These are phyloP conservation scores for Penicillium herquei DNA, from an alignment of 495 filamentous ascomycete species.

Conservation along the genomic window DNA sequence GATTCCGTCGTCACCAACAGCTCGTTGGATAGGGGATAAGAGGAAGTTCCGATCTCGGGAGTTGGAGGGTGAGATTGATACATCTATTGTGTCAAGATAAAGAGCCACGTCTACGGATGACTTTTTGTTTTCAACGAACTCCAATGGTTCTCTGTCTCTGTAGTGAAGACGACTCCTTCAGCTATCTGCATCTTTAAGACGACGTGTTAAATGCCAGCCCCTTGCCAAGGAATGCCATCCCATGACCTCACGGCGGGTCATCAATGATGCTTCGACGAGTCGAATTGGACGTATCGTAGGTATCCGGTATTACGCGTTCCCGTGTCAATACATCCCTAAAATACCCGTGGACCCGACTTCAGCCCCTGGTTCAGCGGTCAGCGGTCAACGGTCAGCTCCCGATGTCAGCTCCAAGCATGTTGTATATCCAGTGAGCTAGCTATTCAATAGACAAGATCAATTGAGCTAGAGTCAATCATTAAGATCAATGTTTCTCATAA, in stretches of 20 bases:
- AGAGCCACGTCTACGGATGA: too few species aligned
- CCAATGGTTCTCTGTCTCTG: too few species aligned
- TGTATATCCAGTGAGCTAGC: not conserved
- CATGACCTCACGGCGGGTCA: slow-evolving; percentile 28
- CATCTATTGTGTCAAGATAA: not conserved
- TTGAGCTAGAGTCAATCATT: not conserved
- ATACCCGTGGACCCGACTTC: slow-evolving; percentile 15
- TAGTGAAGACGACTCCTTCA: too few species aligned
- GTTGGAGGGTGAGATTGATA: slow-evolving; percentile 1
- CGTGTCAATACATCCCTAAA: slow-evolving; percentile 13
- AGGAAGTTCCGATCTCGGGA: slow-evolving; percentile 5
- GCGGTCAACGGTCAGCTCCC: not conserved
- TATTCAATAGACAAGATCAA: not conserved
- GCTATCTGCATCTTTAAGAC: not conserved
- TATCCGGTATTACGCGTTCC: slow-evolving; percentile 9
- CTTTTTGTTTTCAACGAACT: too few species aligned
- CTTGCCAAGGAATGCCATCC: slow-evolving; percentile 10
- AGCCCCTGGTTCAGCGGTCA: not conserved
- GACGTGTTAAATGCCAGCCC: slow-evolving; percentile 6
- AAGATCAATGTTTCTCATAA: not conserved
- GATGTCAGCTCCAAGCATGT: not conserved
- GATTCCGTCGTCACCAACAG: slow-evolving; percentile 7
- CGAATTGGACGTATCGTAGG: slow-evolving; percentile 8
- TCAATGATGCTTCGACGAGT: slow-evolving; percentile 23
- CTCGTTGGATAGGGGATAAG: slow-evolving; percentile 5